Evolutionary conservation across 2,329 filamentous ascomycete genomes (phyloP).

Genomic region (Biscogniauxia sp.): DNA sequence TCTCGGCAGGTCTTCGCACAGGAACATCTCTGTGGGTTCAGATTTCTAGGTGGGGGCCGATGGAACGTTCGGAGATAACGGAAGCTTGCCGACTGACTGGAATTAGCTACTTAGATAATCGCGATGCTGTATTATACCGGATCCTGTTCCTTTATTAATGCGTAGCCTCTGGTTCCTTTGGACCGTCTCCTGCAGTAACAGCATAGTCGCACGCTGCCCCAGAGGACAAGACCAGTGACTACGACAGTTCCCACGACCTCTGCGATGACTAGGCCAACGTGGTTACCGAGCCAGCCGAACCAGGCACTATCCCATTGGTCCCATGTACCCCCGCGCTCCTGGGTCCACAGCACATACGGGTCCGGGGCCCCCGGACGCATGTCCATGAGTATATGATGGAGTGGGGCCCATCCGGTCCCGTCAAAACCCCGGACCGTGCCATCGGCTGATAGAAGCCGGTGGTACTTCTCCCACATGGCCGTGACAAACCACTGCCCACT

Average conservation of each 20-base stretch:
- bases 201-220: neutral
- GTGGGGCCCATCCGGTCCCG: conserved; percentile 10
- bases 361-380: conserved; percentile 21
- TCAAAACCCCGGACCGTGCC: conserved; percentile 23
- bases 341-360: conserved; percentile 30
- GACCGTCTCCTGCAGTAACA: neutral
- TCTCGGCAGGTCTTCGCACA: no score
- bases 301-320: conserved; percentile 30
- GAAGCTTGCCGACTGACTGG: no score
- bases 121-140: neutral
- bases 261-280: conserved; percentile 17
- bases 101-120: no score
- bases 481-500: conserved; percentile 70
- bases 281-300: conserved; percentile 30
- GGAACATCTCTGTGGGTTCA: no score
- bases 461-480: conserved; percentile 68
- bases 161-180: neutral
- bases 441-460: conserved; percentile 16
- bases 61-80: no score
- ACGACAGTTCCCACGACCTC: conserved; percentile 3
- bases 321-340: conserved; percentile 29
- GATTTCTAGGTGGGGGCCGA: no score
- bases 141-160: neutral
- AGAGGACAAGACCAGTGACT: neutral
- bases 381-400: conserved; percentile 31